A percentile compares a stretch with the other conserved stretches of the same genome.
Conservation (phyloP, 345 rosid genomes). For the Nasturtium officinale region DNA sequence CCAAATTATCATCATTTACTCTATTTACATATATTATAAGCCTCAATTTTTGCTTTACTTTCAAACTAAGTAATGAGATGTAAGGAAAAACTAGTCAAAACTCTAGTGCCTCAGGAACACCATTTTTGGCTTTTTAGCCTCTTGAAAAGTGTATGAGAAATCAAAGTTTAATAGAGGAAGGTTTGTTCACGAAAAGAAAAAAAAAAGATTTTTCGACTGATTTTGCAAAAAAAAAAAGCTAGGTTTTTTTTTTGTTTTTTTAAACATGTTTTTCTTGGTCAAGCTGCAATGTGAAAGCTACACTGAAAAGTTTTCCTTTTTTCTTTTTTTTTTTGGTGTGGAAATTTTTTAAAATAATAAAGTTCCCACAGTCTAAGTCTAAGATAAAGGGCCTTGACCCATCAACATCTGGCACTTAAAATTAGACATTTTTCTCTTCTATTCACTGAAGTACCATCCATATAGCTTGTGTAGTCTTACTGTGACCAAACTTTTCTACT, state of each 20-base stretch:
- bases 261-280: constrained; percentile 41
- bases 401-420: constrained; percentile 85
- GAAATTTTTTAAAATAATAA: constrained; percentile 31
- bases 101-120: constrained; percentile 25
- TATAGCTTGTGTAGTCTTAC: constrained; percentile 42
- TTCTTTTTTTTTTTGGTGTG: background rate
- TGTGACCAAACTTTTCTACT: constrained; percentile 34
- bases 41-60: constrained; percentile 25
- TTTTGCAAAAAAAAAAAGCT: constrained; percentile 20
- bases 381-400: constrained; percentile 57
- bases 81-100: constrained; percentile 29
- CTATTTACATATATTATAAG: background rate
- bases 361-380: constrained; percentile 46
- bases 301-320: constrained; percentile 42
- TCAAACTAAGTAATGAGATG: constrained; percentile 41
- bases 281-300: constrained; percentile 50
- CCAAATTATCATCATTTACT: constrained; percentile 31
- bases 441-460: constrained; percentile 24
- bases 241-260: too few species aligned
- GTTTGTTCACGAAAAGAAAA: background rate
- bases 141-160: background rate
- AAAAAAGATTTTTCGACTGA: constrained; percentile 7
- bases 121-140: constrained; percentile 13
- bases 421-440: constrained; percentile 46
- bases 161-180: constrained; percentile 8